Evolutionary conservation across 2,329 filamentous ascomycete species (phyloP), one percentile per base, ranked within the genome.

Genomic region (Nemania serpens): DNA sequence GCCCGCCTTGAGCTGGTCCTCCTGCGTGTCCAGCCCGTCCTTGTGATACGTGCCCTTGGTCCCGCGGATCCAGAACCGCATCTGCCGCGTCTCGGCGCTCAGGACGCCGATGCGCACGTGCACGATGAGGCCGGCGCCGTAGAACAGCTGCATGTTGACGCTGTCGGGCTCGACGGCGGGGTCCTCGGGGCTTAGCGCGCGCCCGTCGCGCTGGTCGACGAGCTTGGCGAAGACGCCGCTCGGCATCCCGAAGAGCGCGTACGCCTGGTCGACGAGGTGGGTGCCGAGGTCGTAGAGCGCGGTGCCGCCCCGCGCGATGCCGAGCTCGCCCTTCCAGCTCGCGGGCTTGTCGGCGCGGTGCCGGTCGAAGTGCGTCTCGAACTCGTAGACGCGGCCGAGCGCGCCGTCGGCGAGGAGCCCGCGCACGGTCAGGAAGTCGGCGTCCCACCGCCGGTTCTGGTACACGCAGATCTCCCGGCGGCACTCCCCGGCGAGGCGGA

Each of bases 331-430:
- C 79, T 93, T 93, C 91, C 91, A 94, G 51, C 77, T 81, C 58
- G 79, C 72, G 22, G 86, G 84, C 41, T 82, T 78, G 33, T 81
- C 79, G 13, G 88, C 80, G 17, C 87, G 84, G 76, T 90, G 88
- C 17, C 91, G 86, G 74, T 94, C 91, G 71, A 93, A 93, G 77
- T 93, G 90, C 20, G 88, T 89, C 75, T 93, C 86, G 70, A 90
- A 91, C 76, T 94, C 90, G 55, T 89, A 82, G 41, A 93, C 77
- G n/a, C 90, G 83, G 55, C 91, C 91, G 3, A 94, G 79, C 0
- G 78, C 78, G 39, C 81, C 84, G 33, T 83, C 80, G 12, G 77
- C 75, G 37, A 93, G 70, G 25, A 93, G 81, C 66, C 87, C 82
- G 67, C 80, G 81, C 47, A 92, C 79, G 0, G 90, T 91, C 47